Evolutionary conservation across 345 rosid genomes (phyloP), one percentile per base, ranked within the genome.

Genomic region (Aurinia saxatilis): DNA sequence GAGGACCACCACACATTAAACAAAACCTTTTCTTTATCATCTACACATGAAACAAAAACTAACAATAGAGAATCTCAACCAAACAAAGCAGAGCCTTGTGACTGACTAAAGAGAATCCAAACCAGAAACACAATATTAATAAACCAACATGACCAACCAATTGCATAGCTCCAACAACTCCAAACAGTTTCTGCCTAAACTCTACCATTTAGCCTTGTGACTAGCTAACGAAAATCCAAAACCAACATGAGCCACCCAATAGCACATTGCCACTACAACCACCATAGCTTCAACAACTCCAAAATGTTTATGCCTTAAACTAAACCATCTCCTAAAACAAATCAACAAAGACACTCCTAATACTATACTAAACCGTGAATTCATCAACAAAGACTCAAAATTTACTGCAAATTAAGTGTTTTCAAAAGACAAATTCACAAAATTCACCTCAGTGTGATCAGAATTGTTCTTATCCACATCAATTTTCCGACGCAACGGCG

Each of bases 401-500:
- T n/a, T n/a, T n/a, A n/a, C n/a, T n/a, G n/a, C n/a, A n/a, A n/a
- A n/a, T n/a, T n/a, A n/a, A n/a, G n/a, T n/a, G n/a, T 10, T 14
- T 34, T 17, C 10, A 12, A 14, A 15, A 14, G 38, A 52, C 5
- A 50, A 55, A 58, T 6, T 1, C 7, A 16, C 15, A 10, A 46
- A n/a, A 29, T 12, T 38, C 70, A 80, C 86, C 82, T 73, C 76
- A 48, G 81, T 78, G 54, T 64, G 78, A 45, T 36, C 57, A 23
- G 6, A 27, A 60, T 35, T 77, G 60, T 77, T 47, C 50, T 77
- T 84, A 34, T 81, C 84, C 8, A 68, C 79, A 63, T 83, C 90
- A 57, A 80, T 79, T 75, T 80, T 88, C 40, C 83, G 82, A 62
- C 95, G 84, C 0, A 73, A 76, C 0, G 74, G 76, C 47, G 76